These are phyloP conservation scores for Suillus sp. DNA, from an alignment of 768 basidiomycete genomes.

Conservation along the genomic window DNA sequence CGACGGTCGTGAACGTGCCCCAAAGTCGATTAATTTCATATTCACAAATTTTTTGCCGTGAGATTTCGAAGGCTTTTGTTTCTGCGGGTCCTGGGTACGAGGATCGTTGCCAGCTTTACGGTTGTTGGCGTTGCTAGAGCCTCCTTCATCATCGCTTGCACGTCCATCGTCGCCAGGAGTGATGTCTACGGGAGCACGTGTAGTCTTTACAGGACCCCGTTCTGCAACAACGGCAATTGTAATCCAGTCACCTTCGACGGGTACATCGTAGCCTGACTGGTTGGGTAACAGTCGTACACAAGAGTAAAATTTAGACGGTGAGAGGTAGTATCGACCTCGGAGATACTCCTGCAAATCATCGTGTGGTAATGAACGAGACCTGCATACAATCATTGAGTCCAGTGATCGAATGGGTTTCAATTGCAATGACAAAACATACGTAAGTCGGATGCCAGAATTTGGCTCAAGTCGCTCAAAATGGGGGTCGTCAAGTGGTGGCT, in stretches of 20 bases:
- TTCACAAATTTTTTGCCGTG: conserved; percentile 82
- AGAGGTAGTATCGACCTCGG: conserved; percentile 80
- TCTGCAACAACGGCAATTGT: conserved; percentile 96
- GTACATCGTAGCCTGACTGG: conserved; percentile 87
- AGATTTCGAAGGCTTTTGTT: conserved; percentile 41
- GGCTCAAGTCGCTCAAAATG: conserved; percentile 82
- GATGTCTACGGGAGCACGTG: conserved; percentile 60
- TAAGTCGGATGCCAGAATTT: conserved; percentile 83
- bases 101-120: conserved; percentile 18
- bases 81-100: conserved; percentile 19
- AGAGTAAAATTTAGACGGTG: conserved; percentile 89
- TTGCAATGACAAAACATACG: conserved; percentile 49
- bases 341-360: conserved; percentile 81
- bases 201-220: conserved; percentile 76
- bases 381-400: conserved; percentile 31
- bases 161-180: conserved; percentile 47
- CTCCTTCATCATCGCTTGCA: conserved; percentile 35
- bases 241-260: conserved; percentile 91
- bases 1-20: conserved; percentile 58
- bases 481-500: conserved; percentile 70
- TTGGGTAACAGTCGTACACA: conserved; percentile 74
- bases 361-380: conserved; percentile 73
- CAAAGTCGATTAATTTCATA: conserved; percentile 83
- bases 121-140: neutral
- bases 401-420: conserved; percentile 4